Conservation (phyloP, 306 rosid genomes). For the Datisca glomerata region DNA sequence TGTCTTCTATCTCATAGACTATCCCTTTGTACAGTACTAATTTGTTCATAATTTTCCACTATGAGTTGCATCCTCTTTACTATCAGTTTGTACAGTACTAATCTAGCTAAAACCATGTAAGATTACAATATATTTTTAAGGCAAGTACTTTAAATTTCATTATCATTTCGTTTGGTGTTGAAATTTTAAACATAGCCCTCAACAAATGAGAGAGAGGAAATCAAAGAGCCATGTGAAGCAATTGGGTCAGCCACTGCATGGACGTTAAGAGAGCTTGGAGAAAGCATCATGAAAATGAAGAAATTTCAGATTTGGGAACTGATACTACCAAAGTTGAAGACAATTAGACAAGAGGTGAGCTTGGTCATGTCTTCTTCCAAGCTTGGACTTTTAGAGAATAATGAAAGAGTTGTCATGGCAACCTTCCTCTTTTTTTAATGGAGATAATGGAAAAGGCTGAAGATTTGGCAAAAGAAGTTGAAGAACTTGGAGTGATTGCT, state of each 20-base stretch:
- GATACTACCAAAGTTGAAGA: constrained; percentile 35
- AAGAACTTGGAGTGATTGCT: constrained; percentile 47
- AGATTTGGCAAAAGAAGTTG: constrained; percentile 41
- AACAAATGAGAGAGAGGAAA: constrained; percentile 14
- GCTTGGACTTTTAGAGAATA: constrained; percentile 20
- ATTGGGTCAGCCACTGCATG: constrained; percentile 29
- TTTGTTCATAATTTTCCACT: too few relatives aligned
- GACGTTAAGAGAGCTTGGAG: constrained; percentile 56
- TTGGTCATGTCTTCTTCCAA: constrained; percentile 18
- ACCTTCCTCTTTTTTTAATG: constrained; percentile 35
- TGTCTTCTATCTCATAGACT: constrained; percentile 53
- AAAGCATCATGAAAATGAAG: constrained; percentile 49
- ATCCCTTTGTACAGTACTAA: too few relatives aligned
- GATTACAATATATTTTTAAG: too few relatives aligned
- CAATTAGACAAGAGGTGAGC: constrained; percentile 32
- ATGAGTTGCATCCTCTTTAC: too few relatives aligned
- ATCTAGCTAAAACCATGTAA: too few relatives aligned
- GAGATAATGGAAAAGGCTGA: constrained; percentile 51
- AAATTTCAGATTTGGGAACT: constrained; percentile 20
- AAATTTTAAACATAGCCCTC: constrained; percentile 25
- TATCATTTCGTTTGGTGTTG: too few relatives aligned
- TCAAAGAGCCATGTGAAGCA: constrained; percentile 33
- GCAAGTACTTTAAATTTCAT: too few relatives aligned
- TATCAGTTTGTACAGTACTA: too few relatives aligned
- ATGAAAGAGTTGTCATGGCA: constrained; percentile 32